Evolutionary conservation across 2,329 filamentous ascomycete species (phyloP), one percentile per base, ranked within the genome.

Genomic region (Acephala macrosclerotiorum): DNA sequence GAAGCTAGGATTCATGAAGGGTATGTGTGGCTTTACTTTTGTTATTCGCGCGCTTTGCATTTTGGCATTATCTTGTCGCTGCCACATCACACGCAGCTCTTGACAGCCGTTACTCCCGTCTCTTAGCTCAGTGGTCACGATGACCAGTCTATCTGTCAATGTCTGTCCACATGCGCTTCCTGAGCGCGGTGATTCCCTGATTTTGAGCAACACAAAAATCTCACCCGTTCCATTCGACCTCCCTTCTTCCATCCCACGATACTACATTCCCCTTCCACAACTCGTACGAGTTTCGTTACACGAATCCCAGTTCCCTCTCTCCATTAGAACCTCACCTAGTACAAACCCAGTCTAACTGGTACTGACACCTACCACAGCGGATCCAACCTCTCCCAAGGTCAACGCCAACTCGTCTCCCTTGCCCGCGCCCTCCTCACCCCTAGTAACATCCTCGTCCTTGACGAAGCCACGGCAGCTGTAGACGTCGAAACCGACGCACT

Each of bases 381-480:
- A 63, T 97, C 94, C 66, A 99, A 99, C 78, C 86, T 99, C 65
- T 97, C 94, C 64, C 91, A 96, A 77, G 96, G 96, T 58, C 96
- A 99, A 80, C 89, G 95, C 61, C 96, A 99, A 80, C 89, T 99
- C 66, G 87, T 99, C 60, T 97, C 94, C 20, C 86, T 99, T 55
- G 96, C 96, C 47, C 93, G 96, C 58, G 96, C 96, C 33, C 87
- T 99, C 78, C 86, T 99, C 57, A 96, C 95, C 6, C 96, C 96
- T 16, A 97, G 93, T 80, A 98, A 98, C 80, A 98, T 99, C 74
- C 86, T 99, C 67, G 94, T 99, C 2, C 86, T 99, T 33, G 96
- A 99, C 77, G 96, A 99, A 85, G 96, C 96, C 65, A 99, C 96
- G 35, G 94, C 94, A 71, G 87, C 84, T 26, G 87, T 90, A 12